A percentile compares a stretch with the other conserved stretches of the same genome.
These are phyloP conservation scores for Ormosia emarginata DNA, from an alignment of 306 rosid species.

Conservation along the genomic window DNA sequence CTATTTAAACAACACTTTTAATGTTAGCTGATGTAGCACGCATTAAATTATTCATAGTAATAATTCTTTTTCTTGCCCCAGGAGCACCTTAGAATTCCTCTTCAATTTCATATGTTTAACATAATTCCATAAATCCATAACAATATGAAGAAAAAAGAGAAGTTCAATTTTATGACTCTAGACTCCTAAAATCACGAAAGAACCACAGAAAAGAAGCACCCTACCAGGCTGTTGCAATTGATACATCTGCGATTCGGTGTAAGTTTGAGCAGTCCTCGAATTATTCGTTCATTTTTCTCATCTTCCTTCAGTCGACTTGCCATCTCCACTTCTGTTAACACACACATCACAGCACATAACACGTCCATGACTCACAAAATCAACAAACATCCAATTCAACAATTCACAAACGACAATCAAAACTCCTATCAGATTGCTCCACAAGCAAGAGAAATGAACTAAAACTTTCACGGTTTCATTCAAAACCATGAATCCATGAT, in stretches of 20 bases:
- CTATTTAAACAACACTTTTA: not conserved
- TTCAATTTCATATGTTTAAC: not conserved
- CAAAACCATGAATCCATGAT: not conserved
- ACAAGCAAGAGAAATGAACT: constrained; percentile 8
- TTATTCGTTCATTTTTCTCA: constrained; percentile 84
- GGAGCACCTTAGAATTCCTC: not conserved
- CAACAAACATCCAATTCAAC: not conserved
- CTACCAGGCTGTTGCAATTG: constrained; percentile 87
- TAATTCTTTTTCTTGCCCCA: not conserved
- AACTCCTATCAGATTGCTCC: not conserved
- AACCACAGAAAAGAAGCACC: constrained; percentile 9
- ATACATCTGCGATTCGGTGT: constrained; percentile 82
- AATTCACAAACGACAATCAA: not conserved
- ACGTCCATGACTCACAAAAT: constrained; percentile 5
- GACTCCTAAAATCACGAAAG: not conserved
- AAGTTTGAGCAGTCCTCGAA: constrained; percentile 87
- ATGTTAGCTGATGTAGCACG: not conserved
- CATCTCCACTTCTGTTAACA: constrained; percentile 52
- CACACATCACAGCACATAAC: not conserved
- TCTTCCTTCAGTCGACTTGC: constrained; percentile 86
- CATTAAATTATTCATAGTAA: not conserved
- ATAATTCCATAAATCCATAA: constrained; percentile 10
- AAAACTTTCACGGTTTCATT: not conserved
- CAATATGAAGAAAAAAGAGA: not conserved
- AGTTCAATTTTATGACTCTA: not conserved